These are phyloP conservation scores for Pseudonectria foliicola DNA, from an alignment of 2,329 filamentous ascomycete species.

Conservation along the genomic window DNA sequence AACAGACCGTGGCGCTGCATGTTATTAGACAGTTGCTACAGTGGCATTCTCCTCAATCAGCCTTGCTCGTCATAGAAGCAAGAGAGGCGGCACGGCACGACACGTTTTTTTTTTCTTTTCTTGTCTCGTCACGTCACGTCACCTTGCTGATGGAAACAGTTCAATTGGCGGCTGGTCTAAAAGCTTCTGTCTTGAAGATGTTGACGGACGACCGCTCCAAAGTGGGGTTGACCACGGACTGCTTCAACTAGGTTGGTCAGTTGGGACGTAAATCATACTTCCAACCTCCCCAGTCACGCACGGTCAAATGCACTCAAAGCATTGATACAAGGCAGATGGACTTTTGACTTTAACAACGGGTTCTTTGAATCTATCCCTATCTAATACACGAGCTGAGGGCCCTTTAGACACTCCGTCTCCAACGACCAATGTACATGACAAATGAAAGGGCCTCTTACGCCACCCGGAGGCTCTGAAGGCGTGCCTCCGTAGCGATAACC, in stretches of 20 bases:
- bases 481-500: conserved; percentile 85
- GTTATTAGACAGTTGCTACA: not conserved
- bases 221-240: too few species aligned
- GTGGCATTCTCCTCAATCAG: not conserved
- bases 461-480: conserved; percentile 78
- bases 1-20: conserved; percentile 2
- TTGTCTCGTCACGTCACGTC: too few species aligned
- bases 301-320: too few species aligned
- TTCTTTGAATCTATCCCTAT: conserved; percentile 29
- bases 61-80: conserved; percentile 2
- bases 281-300: too few species aligned
- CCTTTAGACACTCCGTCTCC: conserved; percentile 21
- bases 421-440: conserved; percentile 30
- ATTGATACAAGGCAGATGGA: not conserved
- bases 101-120: too few species aligned
- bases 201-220: too few species aligned
- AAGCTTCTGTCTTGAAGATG: too few species aligned
- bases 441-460: conserved; percentile 47
- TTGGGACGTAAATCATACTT: too few species aligned
- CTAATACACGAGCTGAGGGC: conserved; percentile 28
- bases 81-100: too few species aligned
- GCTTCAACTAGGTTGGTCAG: too few species aligned
- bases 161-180: not conserved
- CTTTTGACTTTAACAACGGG: conserved; percentile 13
- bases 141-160: not conserved